Evolutionary conservation across 2,329 filamentous ascomycete species (phyloP).

Genomic region (Colletotrichum spaethianum): DNA sequence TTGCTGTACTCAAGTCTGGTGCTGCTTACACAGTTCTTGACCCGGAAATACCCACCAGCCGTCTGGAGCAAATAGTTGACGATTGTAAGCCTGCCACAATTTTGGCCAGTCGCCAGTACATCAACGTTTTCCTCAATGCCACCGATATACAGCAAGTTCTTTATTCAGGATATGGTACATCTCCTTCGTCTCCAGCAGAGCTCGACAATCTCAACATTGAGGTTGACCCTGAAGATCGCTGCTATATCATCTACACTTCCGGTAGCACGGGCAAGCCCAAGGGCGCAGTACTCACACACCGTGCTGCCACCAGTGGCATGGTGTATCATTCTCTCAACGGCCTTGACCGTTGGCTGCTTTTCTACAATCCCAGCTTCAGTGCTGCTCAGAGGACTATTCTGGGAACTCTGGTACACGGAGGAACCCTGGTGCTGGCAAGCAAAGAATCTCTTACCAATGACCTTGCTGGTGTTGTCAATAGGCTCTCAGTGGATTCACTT

Average conservation of each 20-base stretch:
- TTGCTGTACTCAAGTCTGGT: slow-evolving; percentile 45
- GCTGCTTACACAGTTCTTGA: slow-evolving; percentile 43
- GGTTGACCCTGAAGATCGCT: neutral
- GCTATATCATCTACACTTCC: slow-evolving; percentile 47
- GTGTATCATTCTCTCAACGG: slow-evolving; percentile 31
- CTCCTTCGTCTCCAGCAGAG: neutral
- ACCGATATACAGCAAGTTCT: neutral
- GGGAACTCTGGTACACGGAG: slow-evolving; percentile 42
- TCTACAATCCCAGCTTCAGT: slow-evolving; percentile 44
- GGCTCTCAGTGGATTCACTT: slow-evolving; percentile 38
- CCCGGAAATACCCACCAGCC: slow-evolving; percentile 39
- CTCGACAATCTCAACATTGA: neutral
- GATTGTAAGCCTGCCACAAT: slow-evolving; percentile 37
- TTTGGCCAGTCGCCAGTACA: slow-evolving; percentile 1
- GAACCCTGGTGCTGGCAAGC: slow-evolving; percentile 43
- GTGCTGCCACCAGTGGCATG: slow-evolving; percentile 35
- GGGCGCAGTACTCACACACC: slow-evolving; percentile 45
- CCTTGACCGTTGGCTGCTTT: slow-evolving; percentile 38
- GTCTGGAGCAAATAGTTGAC: slow-evolving; percentile 40
- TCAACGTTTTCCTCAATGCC: neutral
- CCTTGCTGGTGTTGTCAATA: slow-evolving; percentile 43
- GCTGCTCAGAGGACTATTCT: slow-evolving; percentile 42
- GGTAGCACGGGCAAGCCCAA: slow-evolving; percentile 46
- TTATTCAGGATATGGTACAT: too few species aligned
- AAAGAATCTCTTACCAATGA: slow-evolving; percentile 43